Evolutionary conservation across 108 stramenopile species (phyloP).

Genomic region (Fistulifera solaris): DNA sequence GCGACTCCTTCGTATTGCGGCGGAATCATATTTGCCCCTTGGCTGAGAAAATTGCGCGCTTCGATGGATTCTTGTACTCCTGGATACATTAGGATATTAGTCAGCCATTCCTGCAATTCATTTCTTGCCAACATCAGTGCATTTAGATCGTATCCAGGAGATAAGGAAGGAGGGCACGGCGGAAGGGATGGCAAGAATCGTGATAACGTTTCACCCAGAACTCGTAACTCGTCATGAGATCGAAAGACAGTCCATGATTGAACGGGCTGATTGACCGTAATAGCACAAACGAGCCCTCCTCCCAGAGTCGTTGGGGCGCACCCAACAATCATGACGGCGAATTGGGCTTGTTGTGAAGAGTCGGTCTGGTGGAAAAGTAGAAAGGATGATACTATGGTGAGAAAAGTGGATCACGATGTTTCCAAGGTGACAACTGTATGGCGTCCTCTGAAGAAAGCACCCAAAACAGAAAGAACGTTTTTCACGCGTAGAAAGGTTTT

Average conservation of each 20-base stretch:
- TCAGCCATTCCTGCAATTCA: conserved; percentile 60
- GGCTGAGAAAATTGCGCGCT: conserved; percentile 60
- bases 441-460: too few species aligned
- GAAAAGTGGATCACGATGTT: too few species aligned
- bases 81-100: conserved; percentile 40
- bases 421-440: too few species aligned
- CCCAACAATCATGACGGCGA: conserved; percentile 34
- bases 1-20: conserved; percentile 69
- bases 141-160: conserved; percentile 16
- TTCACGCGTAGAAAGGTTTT: too few species aligned
- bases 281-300: conserved; percentile 54
- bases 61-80: conserved; percentile 46
- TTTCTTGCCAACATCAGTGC: conserved; percentile 40
- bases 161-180: conserved; percentile 3
- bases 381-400: background rate
- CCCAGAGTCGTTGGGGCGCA: conserved; percentile 16
- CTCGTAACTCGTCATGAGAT: conserved; percentile 64
- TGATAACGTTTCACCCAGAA: conserved; percentile 17
- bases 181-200: background rate
- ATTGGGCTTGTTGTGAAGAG: conserved; percentile 4
- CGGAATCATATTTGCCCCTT: conserved; percentile 71
- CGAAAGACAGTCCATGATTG: conserved; percentile 83
- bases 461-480: too few species aligned
- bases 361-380: background rate
- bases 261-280: conserved; percentile 68